A percentile compares a stretch with the other conserved stretches of the same genome.
Conservation (phyloP, 345 rosid genomes). For the Gossypium raimondii region DNA sequence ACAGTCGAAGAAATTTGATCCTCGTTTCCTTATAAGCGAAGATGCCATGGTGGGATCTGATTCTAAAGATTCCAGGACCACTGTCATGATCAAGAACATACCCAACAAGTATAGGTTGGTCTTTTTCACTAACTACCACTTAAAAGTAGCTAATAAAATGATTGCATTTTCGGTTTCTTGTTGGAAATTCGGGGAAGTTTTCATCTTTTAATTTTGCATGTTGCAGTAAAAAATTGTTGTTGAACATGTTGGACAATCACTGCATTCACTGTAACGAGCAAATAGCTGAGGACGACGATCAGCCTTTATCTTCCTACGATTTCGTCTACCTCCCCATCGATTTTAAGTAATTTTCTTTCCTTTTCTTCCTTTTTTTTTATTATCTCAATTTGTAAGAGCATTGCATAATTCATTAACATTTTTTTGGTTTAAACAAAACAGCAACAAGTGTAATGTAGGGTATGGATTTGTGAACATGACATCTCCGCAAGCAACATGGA, state of each 20-base stretch:
- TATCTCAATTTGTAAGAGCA: background rate
- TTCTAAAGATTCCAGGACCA: constrained; percentile 64
- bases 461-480: constrained; percentile 99
- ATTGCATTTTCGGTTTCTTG: background rate
- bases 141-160: background rate
- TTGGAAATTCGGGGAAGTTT: background rate
- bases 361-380: background rate
- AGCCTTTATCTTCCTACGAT: constrained; percentile 74
- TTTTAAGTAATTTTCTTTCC: constrained; percentile 52
- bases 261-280: constrained; percentile 83
- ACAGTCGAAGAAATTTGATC: constrained; percentile 39
- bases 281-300: constrained; percentile 40
- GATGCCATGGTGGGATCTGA: constrained; percentile 45
- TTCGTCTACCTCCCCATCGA: constrained; percentile 95
- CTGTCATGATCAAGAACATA: constrained; percentile 97
- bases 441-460: constrained; percentile 93
- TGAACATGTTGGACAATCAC: constrained; percentile 87
- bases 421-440: constrained; percentile 22
- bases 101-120: constrained; percentile 89
- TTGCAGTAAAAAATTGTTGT: constrained; percentile 53
- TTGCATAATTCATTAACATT: background rate
- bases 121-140: background rate
- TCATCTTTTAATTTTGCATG: background rate
- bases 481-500: constrained; percentile 62
- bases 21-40: constrained; percentile 55